Conservation (phyloP, 2,329 filamentous ascomycete genomes). For the Cercospora citrullina region DNA sequence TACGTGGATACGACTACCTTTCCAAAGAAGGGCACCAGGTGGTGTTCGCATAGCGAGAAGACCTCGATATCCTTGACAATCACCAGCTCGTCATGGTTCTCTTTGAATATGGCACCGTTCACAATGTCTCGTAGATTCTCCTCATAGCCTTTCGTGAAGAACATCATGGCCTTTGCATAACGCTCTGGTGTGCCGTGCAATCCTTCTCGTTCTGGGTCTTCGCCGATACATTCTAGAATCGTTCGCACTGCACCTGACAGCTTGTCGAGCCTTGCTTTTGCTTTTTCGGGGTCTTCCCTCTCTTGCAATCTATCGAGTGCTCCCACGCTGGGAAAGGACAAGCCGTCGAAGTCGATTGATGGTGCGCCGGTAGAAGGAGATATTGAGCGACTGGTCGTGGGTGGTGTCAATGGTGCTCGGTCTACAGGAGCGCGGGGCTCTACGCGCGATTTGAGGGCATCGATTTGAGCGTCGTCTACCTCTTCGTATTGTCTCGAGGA, state of each 20-base stretch:
- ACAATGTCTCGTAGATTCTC: constrained; percentile 89
- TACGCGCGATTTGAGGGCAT: constrained; percentile 32
- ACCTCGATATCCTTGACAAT: constrained; percentile 98
- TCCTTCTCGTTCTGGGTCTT: constrained; percentile 65
- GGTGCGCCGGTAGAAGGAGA: constrained; percentile 54
- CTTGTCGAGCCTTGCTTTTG: constrained; percentile 58
- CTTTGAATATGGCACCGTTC: constrained; percentile 91
- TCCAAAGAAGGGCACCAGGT: constrained; percentile 92
- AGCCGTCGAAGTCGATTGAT: constrained; percentile 56
- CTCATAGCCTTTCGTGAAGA: constrained; percentile 95
- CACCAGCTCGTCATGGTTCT: constrained; percentile 94
- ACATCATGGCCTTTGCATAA: constrained; percentile 93
- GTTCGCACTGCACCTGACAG: constrained; percentile 64
- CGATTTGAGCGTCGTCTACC: constrained; percentile 49
- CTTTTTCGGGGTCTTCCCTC: constrained; percentile 55
- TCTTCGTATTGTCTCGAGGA: constrained; percentile 36
- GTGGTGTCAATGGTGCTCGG: constrained; percentile 53
- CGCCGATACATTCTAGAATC: constrained; percentile 65
- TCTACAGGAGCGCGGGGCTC: constrained; percentile 55
- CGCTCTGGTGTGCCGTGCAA: constrained; percentile 70
- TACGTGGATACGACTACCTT: constrained; percentile 60
- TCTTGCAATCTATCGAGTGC: constrained; percentile 36
- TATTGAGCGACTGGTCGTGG: constrained; percentile 51
- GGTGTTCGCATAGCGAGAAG: constrained; percentile 93
- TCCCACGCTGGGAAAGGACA: constrained; percentile 55